Evolutionary conservation across 1,284 basidiomycete genomes (phyloP).

Genomic region (Taiwanofungus camphoratus): DNA sequence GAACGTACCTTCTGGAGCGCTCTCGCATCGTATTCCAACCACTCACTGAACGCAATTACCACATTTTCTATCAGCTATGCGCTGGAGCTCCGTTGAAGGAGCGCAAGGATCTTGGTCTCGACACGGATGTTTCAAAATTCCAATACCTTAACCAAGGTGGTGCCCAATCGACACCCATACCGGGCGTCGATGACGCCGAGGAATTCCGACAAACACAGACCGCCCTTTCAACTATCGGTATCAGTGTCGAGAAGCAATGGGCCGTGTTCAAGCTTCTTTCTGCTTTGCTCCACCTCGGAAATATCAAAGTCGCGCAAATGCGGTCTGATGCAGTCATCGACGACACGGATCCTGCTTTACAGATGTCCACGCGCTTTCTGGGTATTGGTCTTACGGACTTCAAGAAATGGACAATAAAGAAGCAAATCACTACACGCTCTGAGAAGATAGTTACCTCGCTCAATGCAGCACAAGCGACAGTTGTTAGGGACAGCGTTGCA

Average conservation of each 20-base stretch:
- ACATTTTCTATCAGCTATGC: slow-evolving; percentile 99
- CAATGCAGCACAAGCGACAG: slow-evolving; percentile 86
- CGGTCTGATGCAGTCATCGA: slow-evolving; percentile 84
- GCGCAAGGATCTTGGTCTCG: slow-evolving; percentile 89
- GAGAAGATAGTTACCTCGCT: slow-evolving; percentile 94
- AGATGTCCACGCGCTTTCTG: slow-evolving; percentile 82
- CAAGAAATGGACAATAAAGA: slow-evolving; percentile 99
- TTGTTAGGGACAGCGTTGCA: slow-evolving; percentile 93
- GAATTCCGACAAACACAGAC: slow-evolving; percentile 94
- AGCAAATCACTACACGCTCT: slow-evolving; percentile 89
- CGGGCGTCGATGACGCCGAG: slow-evolving; percentile 91
- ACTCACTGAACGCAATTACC: slow-evolving; percentile 95
- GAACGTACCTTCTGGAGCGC: slow-evolving; percentile 96
- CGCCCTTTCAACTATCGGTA: slow-evolving; percentile 94
- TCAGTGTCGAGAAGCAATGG: slow-evolving; percentile 97
- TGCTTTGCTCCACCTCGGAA: slow-evolving; percentile 92
- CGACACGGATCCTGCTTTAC: slow-evolving; percentile 80
- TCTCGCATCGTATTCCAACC: slow-evolving; percentile 98
- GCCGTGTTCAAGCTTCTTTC: slow-evolving; percentile 94
- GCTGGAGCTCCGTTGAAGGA: slow-evolving; percentile 95
- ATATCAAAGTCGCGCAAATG: slow-evolving; percentile 83
- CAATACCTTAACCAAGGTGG: slow-evolving; percentile 94
- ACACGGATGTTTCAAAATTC: slow-evolving; percentile 83
- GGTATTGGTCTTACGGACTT: slow-evolving; percentile 92
- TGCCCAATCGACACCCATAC: slow-evolving; percentile 77